Conservation (phyloP, 441 rosid species). For the Lepidium campestre region DNA sequence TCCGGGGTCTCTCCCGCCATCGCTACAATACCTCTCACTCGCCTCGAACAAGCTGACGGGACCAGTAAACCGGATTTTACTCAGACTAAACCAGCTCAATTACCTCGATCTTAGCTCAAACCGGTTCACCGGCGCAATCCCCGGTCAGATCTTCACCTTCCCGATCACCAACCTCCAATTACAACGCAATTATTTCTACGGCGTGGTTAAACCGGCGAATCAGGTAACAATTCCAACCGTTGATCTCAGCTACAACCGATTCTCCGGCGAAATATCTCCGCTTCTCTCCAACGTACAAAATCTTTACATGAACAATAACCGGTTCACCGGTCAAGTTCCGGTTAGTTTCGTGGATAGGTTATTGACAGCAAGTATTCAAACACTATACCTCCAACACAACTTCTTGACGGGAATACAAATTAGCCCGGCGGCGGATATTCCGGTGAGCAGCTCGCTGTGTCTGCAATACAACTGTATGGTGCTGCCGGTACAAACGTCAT, state of each 20-base stretch:
- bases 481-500: slow-evolving; percentile 73
- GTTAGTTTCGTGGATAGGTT: slow-evolving; percentile 68
- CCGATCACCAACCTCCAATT: slow-evolving; percentile 71
- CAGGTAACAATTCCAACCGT: slow-evolving; percentile 66
- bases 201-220: slow-evolving; percentile 51
- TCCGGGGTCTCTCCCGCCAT: slow-evolving; percentile 51
- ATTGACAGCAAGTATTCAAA: slow-evolving; percentile 52
- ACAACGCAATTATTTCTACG: slow-evolving; percentile 68
- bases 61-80: slow-evolving; percentile 48
- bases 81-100: slow-evolving; percentile 52
- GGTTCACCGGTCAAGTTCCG: slow-evolving; percentile 76
- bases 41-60: slow-evolving; percentile 70
- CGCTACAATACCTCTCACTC: slow-evolving; percentile 70
- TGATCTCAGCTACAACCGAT: slow-evolving; percentile 76
- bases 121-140: slow-evolving; percentile 66
- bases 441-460: slow-evolving; percentile 81
- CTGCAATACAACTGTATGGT: slow-evolving; percentile 94
- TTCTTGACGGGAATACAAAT: slow-evolving; percentile 85
- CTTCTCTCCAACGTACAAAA: slow-evolving; percentile 74
- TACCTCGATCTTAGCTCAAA: slow-evolving; percentile 79
- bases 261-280: slow-evolving; percentile 66
- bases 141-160: slow-evolving; percentile 52
- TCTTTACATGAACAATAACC: slow-evolving; percentile 78
- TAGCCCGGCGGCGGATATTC: slow-evolving; percentile 81
- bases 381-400: slow-evolving; percentile 78